Evolutionary conservation across 352 stramenopile species (phyloP).

Genomic region (Phytophthora palmivora): DNA sequence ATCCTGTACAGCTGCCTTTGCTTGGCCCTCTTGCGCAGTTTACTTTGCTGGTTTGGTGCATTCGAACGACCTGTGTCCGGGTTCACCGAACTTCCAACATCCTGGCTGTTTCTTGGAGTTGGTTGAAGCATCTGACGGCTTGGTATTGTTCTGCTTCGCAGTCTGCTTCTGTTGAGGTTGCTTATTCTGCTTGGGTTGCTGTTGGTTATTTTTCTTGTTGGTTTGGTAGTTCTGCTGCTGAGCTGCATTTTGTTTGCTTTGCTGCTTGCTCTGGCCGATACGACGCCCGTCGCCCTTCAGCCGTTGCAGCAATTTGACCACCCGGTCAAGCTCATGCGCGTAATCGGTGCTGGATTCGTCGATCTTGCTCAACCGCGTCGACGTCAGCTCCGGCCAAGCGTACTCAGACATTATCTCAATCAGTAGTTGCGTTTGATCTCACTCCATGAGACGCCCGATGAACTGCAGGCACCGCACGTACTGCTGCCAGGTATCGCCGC

Average conservation of each 20-base stretch:
- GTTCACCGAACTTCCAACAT: too few species aligned
- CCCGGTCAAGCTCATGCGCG: conserved; percentile 9
- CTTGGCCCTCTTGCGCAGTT: too few species aligned
- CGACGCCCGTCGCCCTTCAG: neutral
- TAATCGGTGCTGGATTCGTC: conserved; percentile 1
- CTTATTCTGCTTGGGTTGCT: neutral
- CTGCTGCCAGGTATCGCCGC: conserved; percentile 11
- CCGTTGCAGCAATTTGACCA: neutral
- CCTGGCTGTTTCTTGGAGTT: too few species aligned
- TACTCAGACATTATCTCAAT: conserved; percentile 11
- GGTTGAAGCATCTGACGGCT: too few species aligned
- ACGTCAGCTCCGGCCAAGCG: conserved; percentile 12
- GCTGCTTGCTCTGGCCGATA: neutral
- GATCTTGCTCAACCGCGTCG: conserved; percentile 9
- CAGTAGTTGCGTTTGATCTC: conserved; percentile 10
- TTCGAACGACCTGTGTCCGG: too few species aligned
- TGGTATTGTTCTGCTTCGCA: too few species aligned
- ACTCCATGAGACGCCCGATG: conserved; percentile 11
- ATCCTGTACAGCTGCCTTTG: too few species aligned
- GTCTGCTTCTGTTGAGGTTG: neutral
- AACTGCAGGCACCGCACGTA: conserved; percentile 14
- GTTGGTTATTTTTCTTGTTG: neutral
- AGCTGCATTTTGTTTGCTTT: neutral
- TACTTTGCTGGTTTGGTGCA: too few species aligned
- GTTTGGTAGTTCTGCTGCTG: neutral